Evolutionary conservation across 192 early-diverging fungal species (phyloP), one percentile per base, ranked within the genome.

Genomic region (Gaertneriomyces sp.): DNA sequence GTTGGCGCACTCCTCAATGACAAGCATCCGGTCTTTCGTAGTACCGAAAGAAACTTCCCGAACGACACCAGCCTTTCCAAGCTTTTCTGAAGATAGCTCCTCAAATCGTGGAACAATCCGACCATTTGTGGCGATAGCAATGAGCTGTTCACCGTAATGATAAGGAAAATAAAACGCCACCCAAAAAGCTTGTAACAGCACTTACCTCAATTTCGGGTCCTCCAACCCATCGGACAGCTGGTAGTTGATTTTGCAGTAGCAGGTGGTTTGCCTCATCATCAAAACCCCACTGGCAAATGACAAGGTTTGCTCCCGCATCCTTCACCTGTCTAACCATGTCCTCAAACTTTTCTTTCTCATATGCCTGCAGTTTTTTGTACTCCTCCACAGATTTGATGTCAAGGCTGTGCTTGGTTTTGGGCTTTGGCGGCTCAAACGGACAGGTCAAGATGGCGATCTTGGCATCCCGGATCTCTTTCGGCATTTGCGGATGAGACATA

Each of bases 251-350:
- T 78, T 99, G 97, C 79, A 98, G 80, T 59, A 99, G 81, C 79
- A 99, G 81, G 74, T 98, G 96, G 82, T 99, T 99, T 49, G 97
- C 97, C 76, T 99, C 97, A 71, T 99, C 97, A 79, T 99, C 97
- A 69, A 99, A 99, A 58, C 97, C 97, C 97, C 97, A 99, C 76
- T 99, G 97, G 82, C 97, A 99, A 52, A 96, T 93, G 47, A 98
- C 97, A 51, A 98, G 71, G 79, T 96, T 99, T 55, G 97, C 96
- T 25, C 97, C 97, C 66, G 90, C 88, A 58, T 96, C 91, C 86
- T 99, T 99, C 69, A 98, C 95, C 71, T 90, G 89, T 62, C 88
- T 84, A 58, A 99, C 93, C 97, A 99, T 99, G 45, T 85, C 85
- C 72, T 93, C 88, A 72, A 99, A 99, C 78, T 96, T 97, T 61